Evolutionary conservation across 768 basidiomycete species (phyloP).

Genomic region (Auricularia cornea): DNA sequence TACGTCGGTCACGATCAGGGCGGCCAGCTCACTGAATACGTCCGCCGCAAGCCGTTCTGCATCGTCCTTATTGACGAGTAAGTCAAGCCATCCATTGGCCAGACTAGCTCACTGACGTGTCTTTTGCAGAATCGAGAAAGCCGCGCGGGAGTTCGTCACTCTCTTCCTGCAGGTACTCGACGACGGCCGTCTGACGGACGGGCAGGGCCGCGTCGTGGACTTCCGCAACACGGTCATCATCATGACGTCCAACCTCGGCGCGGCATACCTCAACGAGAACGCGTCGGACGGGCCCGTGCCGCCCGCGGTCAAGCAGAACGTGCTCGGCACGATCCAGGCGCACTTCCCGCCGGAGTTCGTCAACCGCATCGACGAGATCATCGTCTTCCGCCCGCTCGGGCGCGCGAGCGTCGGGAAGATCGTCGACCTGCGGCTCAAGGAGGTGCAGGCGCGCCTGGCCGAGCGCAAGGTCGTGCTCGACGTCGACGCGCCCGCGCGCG

Average conservation of each 20-base stretch:
- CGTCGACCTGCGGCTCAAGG: constrained; percentile 79
- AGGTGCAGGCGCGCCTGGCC: constrained; percentile 73
- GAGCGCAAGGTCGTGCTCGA: constrained; percentile 75
- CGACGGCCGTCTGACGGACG: constrained; percentile 86
- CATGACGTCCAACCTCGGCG: constrained; percentile 90
- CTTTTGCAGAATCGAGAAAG: constrained; percentile 66
- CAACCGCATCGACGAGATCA: constrained; percentile 75
- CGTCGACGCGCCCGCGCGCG: constrained; percentile 67
- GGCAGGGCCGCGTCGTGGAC: constrained; percentile 82
- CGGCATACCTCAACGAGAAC: constrained; percentile 66
- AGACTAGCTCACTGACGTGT: constrained; percentile 16
- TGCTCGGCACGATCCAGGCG: constrained; percentile 68
- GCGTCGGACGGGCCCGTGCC: constrained; percentile 56
- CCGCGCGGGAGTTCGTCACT: constrained; percentile 65
- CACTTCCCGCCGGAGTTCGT: constrained; percentile 93
- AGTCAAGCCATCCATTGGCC: not conserved
- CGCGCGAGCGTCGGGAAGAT: constrained; percentile 70
- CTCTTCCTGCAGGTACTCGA: constrained; percentile 81
- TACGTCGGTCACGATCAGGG: constrained; percentile 89
- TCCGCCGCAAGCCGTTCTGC: constrained; percentile 83
- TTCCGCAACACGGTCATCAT: constrained; percentile 90
- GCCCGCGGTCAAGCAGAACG: constrained; percentile 49
- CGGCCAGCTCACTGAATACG: constrained; percentile 88
- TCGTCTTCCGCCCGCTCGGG: constrained; percentile 53
- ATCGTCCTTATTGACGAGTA: constrained; percentile 75